Evolutionary conservation across 1,284 basidiomycete species (phyloP), one percentile per base, ranked within the genome.

Genomic region (Cryptococcus amylolentus): DNA sequence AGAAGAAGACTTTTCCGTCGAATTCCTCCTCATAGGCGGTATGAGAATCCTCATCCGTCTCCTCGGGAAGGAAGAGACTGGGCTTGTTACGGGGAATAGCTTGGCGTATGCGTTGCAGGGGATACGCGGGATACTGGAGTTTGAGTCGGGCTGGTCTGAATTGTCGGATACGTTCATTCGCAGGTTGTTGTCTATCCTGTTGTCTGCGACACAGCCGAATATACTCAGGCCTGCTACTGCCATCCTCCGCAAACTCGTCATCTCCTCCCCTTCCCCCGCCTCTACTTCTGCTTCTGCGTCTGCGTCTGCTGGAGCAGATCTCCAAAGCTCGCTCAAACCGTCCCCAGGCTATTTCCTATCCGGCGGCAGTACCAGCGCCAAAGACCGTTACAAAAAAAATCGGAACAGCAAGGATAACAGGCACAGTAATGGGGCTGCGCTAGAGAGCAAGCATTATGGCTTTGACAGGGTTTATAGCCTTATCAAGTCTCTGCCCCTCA

Each of bases 221-320:
- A 88, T 98, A 62, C 90, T 91, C 65, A 86, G 94, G n/a, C 94
- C 94, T 12, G 92, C 94, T 1, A 96, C 92, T n/a, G 70, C 71
- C 4, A 71, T 76, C 38, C 52, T 71, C 28, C 65, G 72, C n/a
- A 74, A 72, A 55, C 64, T 76, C 16, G 65, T 74, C 50, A 63
- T 71, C 35, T 69, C 74, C 4, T 63, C 64, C 6, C 68, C 68
- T 8, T 41, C 39, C 39, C 9, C 39, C 9, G 14, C 39, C 39
- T 18, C 12, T 8, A 53, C 57, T 20, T n/a, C 41, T 23, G 66
- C 64, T 18, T 49, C 60, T 35, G 31, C 31, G 5, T 31, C 31
- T 31, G 31, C 31, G 1, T 31, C 31, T 31, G 31, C 31, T 31
- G 31, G 2, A 10, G 10, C 31, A 10, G 10, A 35, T 35, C 31